These are phyloP conservation scores for Dictyostelium citrinum DNA, from an alignment of 78 protist species.

Conservation along the genomic window DNA sequence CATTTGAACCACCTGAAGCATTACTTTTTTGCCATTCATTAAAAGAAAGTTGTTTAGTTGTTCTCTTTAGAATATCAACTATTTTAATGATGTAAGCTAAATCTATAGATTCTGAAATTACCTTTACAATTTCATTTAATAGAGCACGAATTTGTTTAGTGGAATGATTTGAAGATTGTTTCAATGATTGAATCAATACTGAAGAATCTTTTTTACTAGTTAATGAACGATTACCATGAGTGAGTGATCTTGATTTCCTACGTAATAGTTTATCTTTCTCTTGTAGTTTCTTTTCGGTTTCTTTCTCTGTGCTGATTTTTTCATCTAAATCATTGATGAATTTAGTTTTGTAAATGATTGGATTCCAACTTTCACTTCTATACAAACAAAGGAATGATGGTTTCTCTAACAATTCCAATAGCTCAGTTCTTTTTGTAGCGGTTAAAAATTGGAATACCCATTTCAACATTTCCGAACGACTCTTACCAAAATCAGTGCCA, in stretches of 20 bases:
- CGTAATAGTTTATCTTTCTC: constrained; percentile 47
- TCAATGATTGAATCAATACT: constrained; percentile 8
- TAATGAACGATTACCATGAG: constrained; percentile 53
- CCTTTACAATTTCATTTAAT: constrained; percentile 19
- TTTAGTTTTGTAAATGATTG: constrained; percentile 64
- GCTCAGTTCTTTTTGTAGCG: constrained; percentile 4
- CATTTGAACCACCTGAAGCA: neutral
- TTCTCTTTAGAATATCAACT: neutral
- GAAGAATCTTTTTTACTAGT: constrained; percentile 40
- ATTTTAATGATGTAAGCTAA: neutral
- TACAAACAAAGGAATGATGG: constrained; percentile 63
- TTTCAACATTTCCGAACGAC: constrained; percentile 59
- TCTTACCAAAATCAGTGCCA: constrained; percentile 74
- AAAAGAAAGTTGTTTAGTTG: constrained; percentile 56
- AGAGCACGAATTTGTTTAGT: constrained; percentile 12
- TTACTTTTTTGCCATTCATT: constrained; percentile 58
- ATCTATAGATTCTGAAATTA: constrained; percentile 20
- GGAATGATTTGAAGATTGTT: constrained; percentile 11
- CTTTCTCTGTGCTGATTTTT: neutral
- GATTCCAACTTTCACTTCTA: constrained; percentile 73
- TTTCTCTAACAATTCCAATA: constrained; percentile 44
- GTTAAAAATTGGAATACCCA: constrained; percentile 70
- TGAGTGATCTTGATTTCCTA: constrained; percentile 44
- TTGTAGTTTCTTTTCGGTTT: neutral
- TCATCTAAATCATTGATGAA: constrained; percentile 32